Conservation (phyloP, 108 stramenopile genomes). For the Aureococcus anophagefferens region DNA sequence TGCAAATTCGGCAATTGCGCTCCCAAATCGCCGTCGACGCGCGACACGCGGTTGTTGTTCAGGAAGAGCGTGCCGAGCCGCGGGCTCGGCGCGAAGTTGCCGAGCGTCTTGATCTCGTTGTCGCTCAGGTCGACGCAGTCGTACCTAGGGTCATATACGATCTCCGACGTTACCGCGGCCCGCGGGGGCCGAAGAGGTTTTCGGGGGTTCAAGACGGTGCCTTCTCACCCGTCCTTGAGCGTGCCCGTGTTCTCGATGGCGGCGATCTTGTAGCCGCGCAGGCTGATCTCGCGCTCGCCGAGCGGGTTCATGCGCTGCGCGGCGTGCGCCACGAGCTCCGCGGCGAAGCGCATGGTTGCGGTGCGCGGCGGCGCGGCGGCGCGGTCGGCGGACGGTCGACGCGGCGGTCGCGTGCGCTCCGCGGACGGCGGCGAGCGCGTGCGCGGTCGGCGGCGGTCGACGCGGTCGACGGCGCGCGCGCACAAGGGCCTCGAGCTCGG, state of each 20-base stretch:
- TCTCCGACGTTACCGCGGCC: no score
- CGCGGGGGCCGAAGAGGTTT: no score
- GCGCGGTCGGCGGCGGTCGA: no score
- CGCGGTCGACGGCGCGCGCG: no score
- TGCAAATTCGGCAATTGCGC: neutral
- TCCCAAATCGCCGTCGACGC: neutral
- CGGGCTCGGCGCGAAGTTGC: conserved; percentile 6
- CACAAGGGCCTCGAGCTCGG: no score
- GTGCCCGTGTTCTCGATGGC: conserved; percentile 16
- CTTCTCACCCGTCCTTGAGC: neutral
- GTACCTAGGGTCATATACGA: no score
- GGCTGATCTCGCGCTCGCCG: conserved; percentile 2
- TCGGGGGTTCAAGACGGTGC: no score
- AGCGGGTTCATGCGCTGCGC: conserved; percentile 9
- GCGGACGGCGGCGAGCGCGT: no score
- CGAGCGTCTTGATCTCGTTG: conserved; percentile 17
- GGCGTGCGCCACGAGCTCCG: neutral
- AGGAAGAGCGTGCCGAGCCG: neutral
- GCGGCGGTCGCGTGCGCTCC: no score
- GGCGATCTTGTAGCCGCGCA: conserved; percentile 11
- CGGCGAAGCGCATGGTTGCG: neutral
- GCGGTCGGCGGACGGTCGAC: no score
- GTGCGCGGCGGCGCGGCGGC: no score
- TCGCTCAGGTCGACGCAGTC: conserved; percentile 14
- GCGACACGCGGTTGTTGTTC: conserved; percentile 10